Evolutionary conservation across 352 stramenopile genomes (phyloP), one percentile per base, ranked within the genome.

Genomic region (Aphanomyces stellatus): DNA sequence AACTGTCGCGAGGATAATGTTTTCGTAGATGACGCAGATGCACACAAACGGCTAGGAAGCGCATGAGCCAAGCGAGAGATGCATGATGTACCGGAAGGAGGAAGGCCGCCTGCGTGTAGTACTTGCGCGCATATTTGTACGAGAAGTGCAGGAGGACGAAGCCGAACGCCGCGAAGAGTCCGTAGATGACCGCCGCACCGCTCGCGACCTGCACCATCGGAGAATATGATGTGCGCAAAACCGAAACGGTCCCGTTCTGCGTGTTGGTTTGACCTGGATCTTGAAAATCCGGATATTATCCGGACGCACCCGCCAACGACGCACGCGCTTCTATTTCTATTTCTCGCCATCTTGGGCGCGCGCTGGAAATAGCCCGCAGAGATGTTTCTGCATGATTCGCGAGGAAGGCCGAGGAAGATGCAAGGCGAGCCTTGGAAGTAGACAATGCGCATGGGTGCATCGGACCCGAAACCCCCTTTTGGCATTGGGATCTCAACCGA

Each of bases 11-110:
- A 91, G 90, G 35, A 93, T 69, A 35, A 81, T 69, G 67, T 93
- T 93, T 71, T 93, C 78, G 69, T 91, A 91, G 25, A 88, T 69
- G 41, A 91, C 72, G 66, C 82, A 85, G 61, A 90, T 72, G 74
- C 81, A 89, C 63, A 91, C 85, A 59, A 93, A 91, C 15, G 85
- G 85, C 82, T 93, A 57, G 28, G 55, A 30, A 13, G 28, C 7
- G 22, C 0, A 51, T 43, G 25, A 40, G 15, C 33, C 17, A 22
- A 51, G 51, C 22, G 25, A 25, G 17, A 17, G 8, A 34, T n/a
- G n/a, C n/a, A n/a, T n/a, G 42, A 76, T 79, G 19, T 71, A 93
- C 85, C 51, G 85, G 82, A 8, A 93, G 69, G 19, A 93, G 69
- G 72, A 93, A 93, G 8, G 85, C 85, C 1, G 82, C 79, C 31